Evolutionary conservation across 441 rosid species (phyloP), one percentile per base, ranked within the genome.

Genomic region (Geranium incanum): DNA sequence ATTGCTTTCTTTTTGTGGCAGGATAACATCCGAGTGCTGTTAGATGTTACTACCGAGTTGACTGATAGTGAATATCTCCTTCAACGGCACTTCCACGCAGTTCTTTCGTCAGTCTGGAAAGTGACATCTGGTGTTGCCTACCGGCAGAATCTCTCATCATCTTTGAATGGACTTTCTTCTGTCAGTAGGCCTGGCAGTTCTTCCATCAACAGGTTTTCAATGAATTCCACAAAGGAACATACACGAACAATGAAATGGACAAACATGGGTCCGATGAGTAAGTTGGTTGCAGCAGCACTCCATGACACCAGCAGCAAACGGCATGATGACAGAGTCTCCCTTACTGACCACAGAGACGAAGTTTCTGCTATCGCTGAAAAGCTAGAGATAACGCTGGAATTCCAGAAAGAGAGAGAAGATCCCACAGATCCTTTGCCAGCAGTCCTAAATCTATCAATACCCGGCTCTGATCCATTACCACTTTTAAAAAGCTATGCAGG

Each of bases 61-160:
- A 90, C 89, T 74, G 96, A 95, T 79, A 84, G 80, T 41, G 99
- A 95, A 81, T 85, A 84, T 73, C 97, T 95, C 70, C 93, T 95
- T 66, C 99, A 90, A 80, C 91, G 80, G 81, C 99, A 95, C 83
- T 95, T 91, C 76, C 84, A 93, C 9, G 92, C 93, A 67, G 78
- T 95, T 75, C 91, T 95, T 71, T 83, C 97, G 68, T 79, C 98
- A 13, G 84, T 86, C 13, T 91, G 99, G 99, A 87, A 83, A 87
- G 78, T 66, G 68, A 77, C 79, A 8, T 74, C 79, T 59, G 77
- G 41, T 69, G 63, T 45, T 71, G 85, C 83, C 68, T 69, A 37
- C 16, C 76, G 68, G 59, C 81, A 75, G 71, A 84, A 50, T 43
- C 78, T 80, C 68, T 68, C 76, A 13, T 80, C 83, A 39, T 71